A percentile compares a stretch with the other conserved stretches of the same genome.
phyloP scores from a whole-genome alignment of 2,329 filamentous ascomycete genomes.

The Ophiostoma perfectum region DNA sequence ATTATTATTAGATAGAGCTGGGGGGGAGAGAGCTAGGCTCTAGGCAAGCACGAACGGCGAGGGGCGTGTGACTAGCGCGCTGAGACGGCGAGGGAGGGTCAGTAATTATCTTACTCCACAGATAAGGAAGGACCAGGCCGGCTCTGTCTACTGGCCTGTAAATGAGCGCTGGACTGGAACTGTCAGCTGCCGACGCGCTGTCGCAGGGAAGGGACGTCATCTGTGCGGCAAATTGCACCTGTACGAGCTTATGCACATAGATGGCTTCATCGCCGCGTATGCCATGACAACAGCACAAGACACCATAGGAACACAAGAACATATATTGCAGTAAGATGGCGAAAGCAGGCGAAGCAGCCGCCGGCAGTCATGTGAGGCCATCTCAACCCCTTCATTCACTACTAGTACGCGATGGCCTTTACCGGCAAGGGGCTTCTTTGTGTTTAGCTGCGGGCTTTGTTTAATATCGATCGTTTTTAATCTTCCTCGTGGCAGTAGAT shows the following conservation, averaged over 20 bases:
- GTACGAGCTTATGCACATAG: too few species aligned
- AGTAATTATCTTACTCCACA: slow-evolving; percentile 13
- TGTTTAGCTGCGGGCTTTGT: background rate
- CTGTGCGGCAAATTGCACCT: too few species aligned
- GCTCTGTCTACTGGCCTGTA: background rate
- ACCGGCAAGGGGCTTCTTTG: slow-evolving; percentile 1
- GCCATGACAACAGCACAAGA: too few species aligned
- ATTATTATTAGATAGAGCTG: background rate
- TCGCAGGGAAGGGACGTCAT: too few species aligned
- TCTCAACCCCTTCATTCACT: too few species aligned
- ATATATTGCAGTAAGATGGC: too few species aligned
- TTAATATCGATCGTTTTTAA: background rate
- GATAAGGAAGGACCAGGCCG: slow-evolving; percentile 16
- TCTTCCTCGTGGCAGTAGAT: background rate
- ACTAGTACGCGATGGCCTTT: background rate
- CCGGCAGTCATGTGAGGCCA: too few species aligned
- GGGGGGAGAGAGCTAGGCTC: too few species aligned
- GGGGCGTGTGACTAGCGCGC: slow-evolving; percentile 18
- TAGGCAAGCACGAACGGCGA: background rate
- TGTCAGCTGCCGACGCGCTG: too few species aligned
- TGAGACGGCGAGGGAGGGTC: background rate
- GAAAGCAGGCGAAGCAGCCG: background rate
- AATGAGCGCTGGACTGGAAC: background rate
- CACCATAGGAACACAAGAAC: too few species aligned
- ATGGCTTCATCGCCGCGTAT: too few species aligned